These are phyloP conservation scores for Eimeria necatrix DNA, from an alignment of 169 alveolate genomes.

Conservation along the genomic window DNA sequence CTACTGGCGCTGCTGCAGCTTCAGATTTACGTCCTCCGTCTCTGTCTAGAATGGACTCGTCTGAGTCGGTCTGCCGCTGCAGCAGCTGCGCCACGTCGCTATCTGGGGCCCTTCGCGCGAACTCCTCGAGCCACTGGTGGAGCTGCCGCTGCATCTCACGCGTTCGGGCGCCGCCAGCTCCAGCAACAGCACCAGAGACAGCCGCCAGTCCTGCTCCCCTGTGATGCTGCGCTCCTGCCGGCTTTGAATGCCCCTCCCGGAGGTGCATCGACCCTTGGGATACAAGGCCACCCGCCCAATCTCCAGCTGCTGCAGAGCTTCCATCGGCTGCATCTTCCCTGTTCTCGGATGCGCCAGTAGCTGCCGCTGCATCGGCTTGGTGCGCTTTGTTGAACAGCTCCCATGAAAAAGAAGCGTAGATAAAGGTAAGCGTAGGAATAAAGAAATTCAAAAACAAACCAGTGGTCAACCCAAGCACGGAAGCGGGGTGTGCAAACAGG, in stretches of 20 bases:
- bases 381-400: background rate
- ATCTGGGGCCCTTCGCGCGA: slow-evolving; percentile 70
- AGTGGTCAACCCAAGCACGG: slow-evolving; percentile 30
- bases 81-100: slow-evolving; percentile 80
- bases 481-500: slow-evolving; percentile 38
- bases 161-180: slow-evolving; percentile 74
- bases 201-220: slow-evolving; percentile 3
- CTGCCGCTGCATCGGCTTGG: background rate
- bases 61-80: slow-evolving; percentile 29
- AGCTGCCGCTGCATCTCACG: slow-evolving; percentile 79
- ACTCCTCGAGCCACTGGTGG: slow-evolving; percentile 77
- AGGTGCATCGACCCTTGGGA: too few species aligned
- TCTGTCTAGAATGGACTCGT: background rate
- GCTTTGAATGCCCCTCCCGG: too few species aligned
- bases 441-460: slow-evolving; percentile 62
- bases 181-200: slow-evolving; percentile 77
- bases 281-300: too few species aligned
- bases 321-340: background rate
- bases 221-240: background rate
- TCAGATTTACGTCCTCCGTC: background rate
- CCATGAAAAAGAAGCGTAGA: slow-evolving; percentile 60
- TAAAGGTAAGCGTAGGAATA: slow-evolving; percentile 30
- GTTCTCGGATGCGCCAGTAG: background rate
- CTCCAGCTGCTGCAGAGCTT: background rate
- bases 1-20: background rate